Evolutionary conservation across 73 alveolate genomes (phyloP).

Genomic region (Breviolum minutum): DNA sequence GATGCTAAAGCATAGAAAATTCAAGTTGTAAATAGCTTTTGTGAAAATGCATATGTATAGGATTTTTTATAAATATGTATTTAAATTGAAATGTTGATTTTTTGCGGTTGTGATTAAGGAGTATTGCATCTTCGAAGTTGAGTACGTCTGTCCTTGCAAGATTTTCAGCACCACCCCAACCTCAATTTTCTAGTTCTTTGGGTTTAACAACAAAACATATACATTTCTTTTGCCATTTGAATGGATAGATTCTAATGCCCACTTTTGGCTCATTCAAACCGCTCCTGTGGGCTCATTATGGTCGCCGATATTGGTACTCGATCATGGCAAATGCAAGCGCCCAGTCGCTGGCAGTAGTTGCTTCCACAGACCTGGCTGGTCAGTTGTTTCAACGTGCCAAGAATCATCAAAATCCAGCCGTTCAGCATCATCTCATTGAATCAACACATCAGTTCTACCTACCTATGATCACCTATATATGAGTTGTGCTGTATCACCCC

Average conservation of each 20-base stretch:
- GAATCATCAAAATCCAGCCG: background rate
- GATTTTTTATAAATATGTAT: background rate
- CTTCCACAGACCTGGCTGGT: constrained; percentile 16
- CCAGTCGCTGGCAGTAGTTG: constrained; percentile 84
- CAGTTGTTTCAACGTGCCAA: background rate
- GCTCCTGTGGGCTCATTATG: constrained; percentile 59
- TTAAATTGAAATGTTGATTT: background rate
- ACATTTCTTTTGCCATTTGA: background rate
- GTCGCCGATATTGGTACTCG: constrained; percentile 11
- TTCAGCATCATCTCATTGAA: too few relatives aligned
- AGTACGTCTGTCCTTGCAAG: background rate
- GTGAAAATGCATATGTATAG: background rate
- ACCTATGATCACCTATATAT: too few relatives aligned
- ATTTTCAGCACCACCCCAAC: background rate
- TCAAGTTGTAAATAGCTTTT: too few relatives aligned
- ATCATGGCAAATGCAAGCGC: constrained; percentile 81
- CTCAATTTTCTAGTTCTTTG: background rate
- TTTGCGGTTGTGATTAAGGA: background rate
- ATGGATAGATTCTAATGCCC: background rate
- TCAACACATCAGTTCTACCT: too few relatives aligned
- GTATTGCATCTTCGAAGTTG: constrained; percentile 32
- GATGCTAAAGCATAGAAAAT: too few relatives aligned
- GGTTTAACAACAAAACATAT: background rate
- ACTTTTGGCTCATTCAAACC: background rate
- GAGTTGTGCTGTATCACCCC: too few relatives aligned